phyloP scores from a whole-genome alignment of 176 grass and related monocot genomes.

The Stipa capillata region DNA sequence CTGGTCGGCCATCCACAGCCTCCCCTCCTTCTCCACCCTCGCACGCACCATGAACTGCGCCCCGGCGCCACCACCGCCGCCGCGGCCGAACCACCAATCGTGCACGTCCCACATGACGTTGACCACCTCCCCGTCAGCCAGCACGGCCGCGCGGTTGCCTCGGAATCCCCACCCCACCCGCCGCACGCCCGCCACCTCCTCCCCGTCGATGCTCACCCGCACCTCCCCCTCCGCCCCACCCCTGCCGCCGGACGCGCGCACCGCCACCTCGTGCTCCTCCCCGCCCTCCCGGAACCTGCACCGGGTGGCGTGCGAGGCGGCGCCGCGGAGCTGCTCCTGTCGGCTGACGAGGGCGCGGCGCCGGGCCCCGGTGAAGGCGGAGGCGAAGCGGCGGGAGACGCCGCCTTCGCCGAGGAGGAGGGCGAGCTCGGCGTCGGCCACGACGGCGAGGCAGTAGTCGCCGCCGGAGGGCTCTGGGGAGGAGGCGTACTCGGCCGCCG shows the following conservation, averaged over 20 bases:
- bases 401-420: slow-evolving; percentile 52
- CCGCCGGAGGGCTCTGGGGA: slow-evolving; percentile 44
- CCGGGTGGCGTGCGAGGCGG: slow-evolving; percentile 39
- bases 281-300: slow-evolving; percentile 58
- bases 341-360: slow-evolving; percentile 51
- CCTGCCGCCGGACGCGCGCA: slow-evolving; percentile 29
- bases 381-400: slow-evolving; percentile 37
- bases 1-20: slow-evolving; percentile 71
- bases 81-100: slow-evolving; percentile 74
- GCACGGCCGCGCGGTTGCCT: slow-evolving; percentile 59
- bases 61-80: background rate
- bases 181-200: slow-evolving; percentile 53
- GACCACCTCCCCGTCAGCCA: slow-evolving; percentile 47
- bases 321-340: slow-evolving; percentile 45
- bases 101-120: slow-evolving; percentile 95
- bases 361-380: background rate
- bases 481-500: slow-evolving; percentile 39
- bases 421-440: slow-evolving; percentile 52
- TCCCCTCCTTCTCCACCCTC: slow-evolving; percentile 44
- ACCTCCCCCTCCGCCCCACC: slow-evolving; percentile 37
- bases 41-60: slow-evolving; percentile 85
- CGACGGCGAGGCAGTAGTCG: slow-evolving; percentile 55
- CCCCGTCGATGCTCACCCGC: slow-evolving; percentile 59
- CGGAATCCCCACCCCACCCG: slow-evolving; percentile 61
- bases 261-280: slow-evolving; percentile 57